phyloP scores from a whole-genome alignment of 2,329 filamentous ascomycete genomes.

The Cryphonectria radicalis region DNA sequence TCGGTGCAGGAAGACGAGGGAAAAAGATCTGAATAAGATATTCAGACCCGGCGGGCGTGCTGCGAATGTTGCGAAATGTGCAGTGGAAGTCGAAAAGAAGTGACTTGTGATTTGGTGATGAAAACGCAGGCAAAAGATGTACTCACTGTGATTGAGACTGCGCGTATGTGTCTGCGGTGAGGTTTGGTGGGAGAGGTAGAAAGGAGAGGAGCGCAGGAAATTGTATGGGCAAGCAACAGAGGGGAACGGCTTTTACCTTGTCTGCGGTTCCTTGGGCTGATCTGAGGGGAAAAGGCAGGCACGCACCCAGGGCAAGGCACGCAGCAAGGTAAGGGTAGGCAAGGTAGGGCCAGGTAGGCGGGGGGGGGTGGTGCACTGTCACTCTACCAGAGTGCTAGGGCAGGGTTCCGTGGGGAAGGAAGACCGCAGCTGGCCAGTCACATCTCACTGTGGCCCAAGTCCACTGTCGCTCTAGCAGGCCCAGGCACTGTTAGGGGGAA shows the following conservation, averaged over 20 bases:
- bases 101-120: constrained; percentile 46
- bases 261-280: constrained; percentile 64
- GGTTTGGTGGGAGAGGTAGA: constrained; percentile 62
- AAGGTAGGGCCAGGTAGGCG: background rate
- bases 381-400: constrained; percentile 16
- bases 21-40: constrained; percentile 17
- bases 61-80: constrained; percentile 24
- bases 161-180: constrained; percentile 53
- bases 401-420: constrained; percentile 19
- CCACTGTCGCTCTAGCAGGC: constrained; percentile 17
- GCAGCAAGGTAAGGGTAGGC: constrained; percentile 11
- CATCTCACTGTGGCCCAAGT: constrained; percentile 13
- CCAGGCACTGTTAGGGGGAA: constrained; percentile 16
- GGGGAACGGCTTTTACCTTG: constrained; percentile 64
- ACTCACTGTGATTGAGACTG: constrained; percentile 42
- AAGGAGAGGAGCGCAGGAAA: constrained; percentile 56
- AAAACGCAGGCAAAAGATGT: constrained; percentile 27
- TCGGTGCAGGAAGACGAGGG: constrained; percentile 15
- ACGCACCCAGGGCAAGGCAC: constrained; percentile 26
- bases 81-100: constrained; percentile 28
- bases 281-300: constrained; percentile 40
- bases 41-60: constrained; percentile 12
- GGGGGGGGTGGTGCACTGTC: constrained; percentile 1
- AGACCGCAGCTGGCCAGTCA: constrained; percentile 16
- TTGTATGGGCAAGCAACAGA: constrained; percentile 58